Conservation (phyloP, 1,284 basidiomycete species). For the Boletus mariae region DNA sequence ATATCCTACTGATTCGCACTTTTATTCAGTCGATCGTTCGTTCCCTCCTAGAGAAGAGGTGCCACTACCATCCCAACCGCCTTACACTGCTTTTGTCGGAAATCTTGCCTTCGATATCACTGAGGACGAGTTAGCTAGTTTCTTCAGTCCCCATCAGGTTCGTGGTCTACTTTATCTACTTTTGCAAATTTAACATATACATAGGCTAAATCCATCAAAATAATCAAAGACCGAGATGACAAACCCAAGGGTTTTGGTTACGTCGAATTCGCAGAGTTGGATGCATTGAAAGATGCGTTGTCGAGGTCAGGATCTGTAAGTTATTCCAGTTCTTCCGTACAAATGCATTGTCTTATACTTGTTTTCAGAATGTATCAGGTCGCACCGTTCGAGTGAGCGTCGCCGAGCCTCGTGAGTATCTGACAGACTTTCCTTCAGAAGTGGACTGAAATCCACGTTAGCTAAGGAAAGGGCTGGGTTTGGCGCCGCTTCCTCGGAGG, state of each 20-base stretch:
- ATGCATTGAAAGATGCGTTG: slow-evolving; percentile 82
- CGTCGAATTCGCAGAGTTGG: slow-evolving; percentile 86
- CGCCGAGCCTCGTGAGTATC: slow-evolving; percentile 85
- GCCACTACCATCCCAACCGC: slow-evolving; percentile 90
- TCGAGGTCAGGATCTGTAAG: slow-evolving; percentile 52
- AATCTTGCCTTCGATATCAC: slow-evolving; percentile 93
- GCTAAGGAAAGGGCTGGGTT: slow-evolving; percentile 71
- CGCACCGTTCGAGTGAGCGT: slow-evolving; percentile 88
- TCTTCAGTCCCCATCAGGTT: slow-evolving; percentile 70
- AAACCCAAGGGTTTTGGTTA: slow-evolving; percentile 98
- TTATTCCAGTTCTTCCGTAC: slow-evolving; percentile 12
- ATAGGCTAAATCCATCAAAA: slow-evolving; percentile 82
- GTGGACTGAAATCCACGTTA: slow-evolving; percentile 29
- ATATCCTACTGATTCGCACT: slow-evolving; percentile 11
- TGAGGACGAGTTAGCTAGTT: slow-evolving; percentile 78
- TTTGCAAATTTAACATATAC: neutral
- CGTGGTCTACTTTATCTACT: slow-evolving; percentile 18
- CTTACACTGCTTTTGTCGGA: slow-evolving; percentile 94
- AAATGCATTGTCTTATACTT: slow-evolving; percentile 7
- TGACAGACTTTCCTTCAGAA: slow-evolving; percentile 1
- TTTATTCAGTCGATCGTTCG: slow-evolving; percentile 55
- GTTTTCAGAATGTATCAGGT: slow-evolving; percentile 62
- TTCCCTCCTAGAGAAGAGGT: slow-evolving; percentile 78
- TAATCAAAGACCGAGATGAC: slow-evolving; percentile 88
- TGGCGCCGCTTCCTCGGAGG: slow-evolving; percentile 45